These are phyloP conservation scores for Metarhizium brunneum DNA, from an alignment of 2,329 filamentous ascomycete species.

Conservation along the genomic window DNA sequence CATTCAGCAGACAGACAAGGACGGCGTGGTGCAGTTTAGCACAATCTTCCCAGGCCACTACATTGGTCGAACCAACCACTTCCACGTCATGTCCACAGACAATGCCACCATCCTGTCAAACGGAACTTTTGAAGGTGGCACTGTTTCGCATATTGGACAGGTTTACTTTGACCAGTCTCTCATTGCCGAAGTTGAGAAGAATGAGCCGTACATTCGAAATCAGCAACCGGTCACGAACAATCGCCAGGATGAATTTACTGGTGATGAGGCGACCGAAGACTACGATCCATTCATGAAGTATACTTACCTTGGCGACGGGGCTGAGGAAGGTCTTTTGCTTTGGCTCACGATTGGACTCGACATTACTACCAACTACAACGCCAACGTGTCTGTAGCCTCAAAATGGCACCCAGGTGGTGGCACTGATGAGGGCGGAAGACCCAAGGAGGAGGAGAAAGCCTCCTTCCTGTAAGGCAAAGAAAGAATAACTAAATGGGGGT, in stretches of 20 bases:
- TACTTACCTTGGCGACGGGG: slow-evolving; percentile 41
- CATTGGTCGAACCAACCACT: slow-evolving; percentile 29
- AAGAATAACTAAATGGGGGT: no score
- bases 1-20: slow-evolving; percentile 26
- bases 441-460: neutral
- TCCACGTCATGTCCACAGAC: slow-evolving; percentile 24
- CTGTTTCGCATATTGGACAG: slow-evolving; percentile 51
- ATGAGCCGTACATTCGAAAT: slow-evolving; percentile 35
- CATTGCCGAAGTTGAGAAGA: slow-evolving; percentile 38
- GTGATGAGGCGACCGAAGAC: slow-evolving; percentile 33
- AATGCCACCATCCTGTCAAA: slow-evolving; percentile 32
- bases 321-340: slow-evolving; percentile 40
- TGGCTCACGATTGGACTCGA: slow-evolving; percentile 46
- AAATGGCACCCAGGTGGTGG: slow-evolving; percentile 4
- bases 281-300: slow-evolving; percentile 52
- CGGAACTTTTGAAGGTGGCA: slow-evolving; percentile 39
- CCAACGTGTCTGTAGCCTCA: neutral
- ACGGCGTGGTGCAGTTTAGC: slow-evolving; percentile 32
- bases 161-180: slow-evolving; percentile 45
- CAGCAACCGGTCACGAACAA: slow-evolving; percentile 37
- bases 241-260: slow-evolving; percentile 34
- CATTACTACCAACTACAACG: slow-evolving; percentile 7
- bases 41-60: slow-evolving; percentile 36
- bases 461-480: neutral
- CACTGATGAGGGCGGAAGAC: neutral